Evolutionary conservation across 2,329 filamentous ascomycete species (phyloP), one percentile per base, ranked within the genome.

Genomic region (Stemphylium vesicarium): DNA sequence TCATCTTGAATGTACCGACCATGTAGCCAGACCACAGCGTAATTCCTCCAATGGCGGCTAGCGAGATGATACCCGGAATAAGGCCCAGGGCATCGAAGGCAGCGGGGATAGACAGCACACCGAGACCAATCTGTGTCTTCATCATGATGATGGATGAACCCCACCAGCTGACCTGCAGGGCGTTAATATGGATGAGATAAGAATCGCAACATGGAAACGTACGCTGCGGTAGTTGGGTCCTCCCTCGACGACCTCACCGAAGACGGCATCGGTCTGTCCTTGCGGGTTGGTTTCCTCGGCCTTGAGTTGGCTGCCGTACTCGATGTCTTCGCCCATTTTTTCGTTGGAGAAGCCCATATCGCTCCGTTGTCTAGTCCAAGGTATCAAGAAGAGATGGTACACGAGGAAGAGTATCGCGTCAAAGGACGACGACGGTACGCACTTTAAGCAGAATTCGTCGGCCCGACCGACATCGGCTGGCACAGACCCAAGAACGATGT

Each of bases 161-260:
- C 40, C 63, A 55, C 65, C 63, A 69, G 4, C 67, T 68, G 18
- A 70, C 67, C 68, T 71, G 32, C 12, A 3, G 12, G 39, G 7
- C 1, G 36, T 62, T 18, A 65, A 13, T 48, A 48, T 41, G 22
- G 4, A 22, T 36, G 16, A 8, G 44, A 12, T 5, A 37, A 22
- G 22, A 37, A 50, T 46, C 0, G 29, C 20, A 41, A n/a, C 29
- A 24, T 8, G 22, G 36, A 16, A 50, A 59, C 67, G 37, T 59
- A 67, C 65, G 43, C 57, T 59, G 22, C 90, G 63, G 68, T 88
- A 86, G 60, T 87, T 84, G 1, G 86, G 87, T 35, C 83, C 78
- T 50, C 65, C 68, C 41, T 69, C 66, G 1, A 52, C 63, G 10
- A 69, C 59, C 20, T 76, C 77, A 29, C 88, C 89, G 53, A 81